These are phyloP conservation scores for Sporothrix sp. DNA, from an alignment of 2,329 filamentous ascomycete genomes.

Conservation along the genomic window DNA sequence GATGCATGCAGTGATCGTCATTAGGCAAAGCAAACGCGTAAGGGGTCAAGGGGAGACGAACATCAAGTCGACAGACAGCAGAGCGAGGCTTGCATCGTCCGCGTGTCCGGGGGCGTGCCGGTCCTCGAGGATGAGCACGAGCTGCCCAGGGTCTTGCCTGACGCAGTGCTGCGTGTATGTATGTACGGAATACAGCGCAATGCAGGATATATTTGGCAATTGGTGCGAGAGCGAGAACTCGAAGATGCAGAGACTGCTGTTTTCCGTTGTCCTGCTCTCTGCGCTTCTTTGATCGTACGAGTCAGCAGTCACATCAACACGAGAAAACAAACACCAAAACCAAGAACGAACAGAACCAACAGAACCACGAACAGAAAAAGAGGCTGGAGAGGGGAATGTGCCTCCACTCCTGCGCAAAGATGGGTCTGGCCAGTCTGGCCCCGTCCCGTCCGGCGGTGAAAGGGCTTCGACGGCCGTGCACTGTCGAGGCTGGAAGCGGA, in stretches of 20 bases:
- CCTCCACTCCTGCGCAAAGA: not conserved
- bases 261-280: not conserved
- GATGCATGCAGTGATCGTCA: too few relatives aligned
- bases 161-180: not conserved
- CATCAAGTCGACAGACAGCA: too few relatives aligned
- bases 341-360: too few relatives aligned
- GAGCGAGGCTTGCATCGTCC: too few relatives aligned
- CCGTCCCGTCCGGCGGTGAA: constrained; percentile 1
- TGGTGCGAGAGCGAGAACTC: not conserved
- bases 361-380: not conserved
- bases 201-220: constrained; percentile 4
- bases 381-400: not conserved
- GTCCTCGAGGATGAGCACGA: too few relatives aligned
- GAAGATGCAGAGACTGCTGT: not conserved
- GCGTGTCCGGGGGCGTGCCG: too few relatives aligned
- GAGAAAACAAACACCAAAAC: not conserved
- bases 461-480: not conserved
- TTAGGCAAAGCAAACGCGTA: too few relatives aligned
- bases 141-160: too few relatives aligned
- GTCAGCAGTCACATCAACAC: not conserved
- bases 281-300: not conserved
- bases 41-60: too few relatives aligned
- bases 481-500: not conserved
- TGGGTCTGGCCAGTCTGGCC: not conserved
- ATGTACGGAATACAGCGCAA: not conserved